Conservation (phyloP, 2,329 filamentous ascomycete species). For the Microcera coccophila region DNA sequence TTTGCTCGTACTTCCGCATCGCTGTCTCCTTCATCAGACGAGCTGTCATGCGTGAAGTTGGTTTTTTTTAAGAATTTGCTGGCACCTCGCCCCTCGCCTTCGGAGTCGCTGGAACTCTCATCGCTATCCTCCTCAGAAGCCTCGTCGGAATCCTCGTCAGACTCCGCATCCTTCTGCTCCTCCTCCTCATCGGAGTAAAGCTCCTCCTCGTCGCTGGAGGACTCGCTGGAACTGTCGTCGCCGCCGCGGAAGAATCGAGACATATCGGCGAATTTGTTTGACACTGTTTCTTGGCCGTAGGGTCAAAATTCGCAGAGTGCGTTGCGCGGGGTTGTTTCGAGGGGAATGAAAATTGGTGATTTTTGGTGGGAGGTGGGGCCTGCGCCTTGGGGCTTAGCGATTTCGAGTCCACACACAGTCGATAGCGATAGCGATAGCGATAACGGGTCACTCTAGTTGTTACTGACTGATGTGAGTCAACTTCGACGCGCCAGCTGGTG, state of each 20-base stretch:
- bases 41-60: conserved; percentile 13
- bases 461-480: not conserved
- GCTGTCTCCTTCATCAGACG: conserved; percentile 75
- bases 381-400: conserved; percentile 38
- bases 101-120: conserved; percentile 54
- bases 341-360: conserved; percentile 38
- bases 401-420: conserved; percentile 13
- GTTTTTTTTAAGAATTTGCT: conserved; percentile 79
- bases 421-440: conserved; percentile 15
- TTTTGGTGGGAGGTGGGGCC: conserved; percentile 43
- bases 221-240: conserved; percentile 90
- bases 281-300: conserved; percentile 29
- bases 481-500: not conserved
- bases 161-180: conserved; percentile 46
- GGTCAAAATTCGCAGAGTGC: conserved; percentile 27
- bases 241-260: conserved; percentile 96
- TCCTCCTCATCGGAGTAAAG: conserved; percentile 63
- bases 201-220: conserved; percentile 93
- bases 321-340: conserved; percentile 38
- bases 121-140: conserved; percentile 52
- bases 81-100: conserved; percentile 63
- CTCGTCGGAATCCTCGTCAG: conserved; percentile 46
- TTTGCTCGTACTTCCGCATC: conserved; percentile 81
- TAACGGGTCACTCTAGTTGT: too few species aligned
- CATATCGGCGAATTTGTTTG: conserved; percentile 54